Evolutionary conservation across 345 rosid genomes (phyloP), one percentile per base, ranked within the genome.

Genomic region (Acer negundo): DNA sequence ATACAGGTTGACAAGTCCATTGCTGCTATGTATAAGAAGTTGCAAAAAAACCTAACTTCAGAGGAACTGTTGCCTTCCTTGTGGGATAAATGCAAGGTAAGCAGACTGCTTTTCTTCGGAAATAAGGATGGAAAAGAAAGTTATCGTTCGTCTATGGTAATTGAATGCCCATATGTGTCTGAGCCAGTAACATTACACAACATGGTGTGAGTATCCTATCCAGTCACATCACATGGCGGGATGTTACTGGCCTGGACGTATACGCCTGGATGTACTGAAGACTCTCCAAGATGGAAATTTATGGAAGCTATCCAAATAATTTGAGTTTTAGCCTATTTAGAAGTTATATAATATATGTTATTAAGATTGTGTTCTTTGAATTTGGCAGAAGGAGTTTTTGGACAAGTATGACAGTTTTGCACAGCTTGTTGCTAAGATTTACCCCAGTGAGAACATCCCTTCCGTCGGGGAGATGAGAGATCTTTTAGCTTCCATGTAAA

Each of bases 81-180:
- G 70, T 96, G 99, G 99, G 99, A 96, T 77, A 96, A 96, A 84
- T 94, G 97, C 94, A 96, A 96, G 98, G 98, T 94, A 85, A 71
- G 79, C 42, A 28, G 35, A 49, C n/a, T 73, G 26, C 66, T 74
- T 53, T 68, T 38, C 26, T 35, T 49, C 7, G 9, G n/a, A n/a
- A 70, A 70, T 2, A 53, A 53, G 55, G 55, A 49, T 49, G 16
- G 10, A 11, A 17, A 61, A 12, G 46, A 42, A 23, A 10, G 62
- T 22, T 40, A 22, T 53, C 22, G 15, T 55, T 47, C 23, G n/a
- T 2, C 13, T 20, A 53, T 0, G 35, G 31, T 19, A 68, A 24
- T 68, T 28, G 12, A 38, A 3, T 44, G 16, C n/a, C n/a, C 16
- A 4, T 49, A 49, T 49, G 15, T 4, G 1, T 15, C 55, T 49